Evolutionary conservation across 768 basidiomycete genomes (phyloP), one percentile per base, ranked within the genome.

Genomic region (Tremella yokohamensis): DNA sequence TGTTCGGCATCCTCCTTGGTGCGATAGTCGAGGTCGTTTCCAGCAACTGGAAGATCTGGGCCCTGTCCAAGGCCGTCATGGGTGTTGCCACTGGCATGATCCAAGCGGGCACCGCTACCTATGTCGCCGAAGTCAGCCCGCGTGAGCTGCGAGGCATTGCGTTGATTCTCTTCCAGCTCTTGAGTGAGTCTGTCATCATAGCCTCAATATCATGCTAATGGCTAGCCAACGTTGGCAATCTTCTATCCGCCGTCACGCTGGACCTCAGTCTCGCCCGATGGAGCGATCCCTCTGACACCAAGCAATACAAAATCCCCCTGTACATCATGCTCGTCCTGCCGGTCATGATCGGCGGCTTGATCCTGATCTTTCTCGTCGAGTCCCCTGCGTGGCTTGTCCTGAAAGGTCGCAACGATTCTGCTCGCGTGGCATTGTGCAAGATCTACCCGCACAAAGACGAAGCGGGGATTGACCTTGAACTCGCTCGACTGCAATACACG

Each of bases 1-100:
- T 40, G 40, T 18, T 18, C 15, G 40, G 40, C 13, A 40, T 15
- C 40, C 40, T 40, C 40, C 40, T 40, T 18, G 40, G 40, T 3
- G 40, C 18, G 15, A 40, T 40, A 18, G 15, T 40, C 40, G 40
- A 40, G 40, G 40, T 40, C 15, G 18, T 40, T 18, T 40, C 40
- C 15, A 15, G 15, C 15, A 26, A 42, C 22, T 64, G 60, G 60
- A 22, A 64, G 49, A 50, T 49, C n/a, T 61, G 60, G 63, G 47
- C 61, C 18, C 59, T 59, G 0, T 52, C 54, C 47, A 64, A 64
- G 55, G 56, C 61, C 40, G 63, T 64, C 19, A 47, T 64, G 2
- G 63, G 59, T 7, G 61, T 55, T 38, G 63, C 55, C 1, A 64
- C 63, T 0, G 63, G 59, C 7, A 44, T 60, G 19, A 60, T 64